Conservation (phyloP, 352 stramenopile species). For the Elongisporangium senticosum region DNA sequence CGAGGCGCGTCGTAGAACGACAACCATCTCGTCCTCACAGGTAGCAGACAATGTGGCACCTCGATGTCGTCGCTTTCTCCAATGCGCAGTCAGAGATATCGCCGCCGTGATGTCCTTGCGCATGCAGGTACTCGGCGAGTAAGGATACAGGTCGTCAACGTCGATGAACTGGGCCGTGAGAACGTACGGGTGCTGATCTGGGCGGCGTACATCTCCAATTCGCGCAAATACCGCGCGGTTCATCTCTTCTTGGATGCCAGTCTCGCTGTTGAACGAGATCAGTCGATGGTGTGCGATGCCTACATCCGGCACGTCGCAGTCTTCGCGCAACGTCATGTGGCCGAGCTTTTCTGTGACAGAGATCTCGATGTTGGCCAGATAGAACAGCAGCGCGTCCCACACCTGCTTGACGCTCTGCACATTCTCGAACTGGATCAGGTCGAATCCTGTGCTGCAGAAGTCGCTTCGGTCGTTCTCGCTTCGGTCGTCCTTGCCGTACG, state of each 20-base stretch:
- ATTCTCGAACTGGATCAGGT: slow-evolving; percentile 37
- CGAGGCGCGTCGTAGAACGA: slow-evolving; percentile 18
- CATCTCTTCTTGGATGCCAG: too few species aligned
- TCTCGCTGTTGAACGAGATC: slow-evolving; percentile 20
- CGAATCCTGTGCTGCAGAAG: slow-evolving; percentile 38
- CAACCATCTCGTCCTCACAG: slow-evolving; percentile 12
- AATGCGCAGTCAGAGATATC: slow-evolving; percentile 2
- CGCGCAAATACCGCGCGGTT: neutral
- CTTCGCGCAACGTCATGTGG: slow-evolving; percentile 49
- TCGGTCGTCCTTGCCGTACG: slow-evolving; percentile 23
- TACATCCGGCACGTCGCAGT: slow-evolving; percentile 36
- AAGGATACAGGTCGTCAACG: slow-evolving; percentile 30
- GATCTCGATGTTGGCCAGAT: slow-evolving; percentile 56
- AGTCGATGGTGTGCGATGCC: slow-evolving; percentile 43
- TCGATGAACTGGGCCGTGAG: slow-evolving; percentile 23
- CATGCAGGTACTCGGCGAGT: slow-evolving; percentile 14
- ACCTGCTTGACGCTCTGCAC: slow-evolving; percentile 33
- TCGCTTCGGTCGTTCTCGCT: slow-evolving; percentile 38
- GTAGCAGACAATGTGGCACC: too few species aligned
- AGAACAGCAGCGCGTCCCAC: slow-evolving; percentile 45
- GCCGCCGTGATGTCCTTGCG: slow-evolving; percentile 25
- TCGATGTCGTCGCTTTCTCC: too few species aligned
- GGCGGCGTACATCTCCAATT: slow-evolving; percentile 27
- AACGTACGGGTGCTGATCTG: slow-evolving; percentile 19
- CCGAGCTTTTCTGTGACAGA: slow-evolving; percentile 49